Base-by-base conservation (phyloP, 192 early-diverging fungal genomes). In the Backusella australiensis region DNA sequence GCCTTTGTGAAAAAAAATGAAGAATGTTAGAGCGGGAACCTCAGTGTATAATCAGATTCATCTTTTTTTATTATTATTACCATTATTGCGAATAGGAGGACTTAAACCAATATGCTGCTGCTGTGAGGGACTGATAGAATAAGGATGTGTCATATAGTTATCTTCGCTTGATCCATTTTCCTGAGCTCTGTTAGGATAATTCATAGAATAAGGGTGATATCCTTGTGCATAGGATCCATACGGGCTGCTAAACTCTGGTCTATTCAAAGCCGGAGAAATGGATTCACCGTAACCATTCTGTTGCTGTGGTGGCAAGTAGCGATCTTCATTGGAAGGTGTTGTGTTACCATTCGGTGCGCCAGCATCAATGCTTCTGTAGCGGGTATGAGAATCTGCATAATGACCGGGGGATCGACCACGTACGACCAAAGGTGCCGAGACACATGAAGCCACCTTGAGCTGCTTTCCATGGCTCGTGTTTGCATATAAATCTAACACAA, bases 361-460 rank as follows among this genome's bases (percentile, higher is more conserved):
- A 69, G 71, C 41, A 23, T 81, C 80, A 9, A 83, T 81, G 29
- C 35, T 69, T 59, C 69, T 68, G 63, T 78, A 78, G 11, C 73
- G 76, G n/a, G 76, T 71, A 65, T 71, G 68, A 34, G 67, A 75
- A 71, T 94, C 91, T 41, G 88, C 86, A 71, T 97, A 97, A 70
- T 97, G 96, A 15, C 94, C 95, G 2, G 96, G 96, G 34, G 93
- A 92, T 23, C 96, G 88, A 11, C 96, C 96, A 53, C 96, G 90
- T 1, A 98, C 96, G 0, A 97, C 94, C 21, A 98, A 83, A 14
- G 90, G 87, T 41, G 90, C 90, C 7, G 93, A 96, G n/a, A 87
- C 85, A 29, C 85, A 87, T 3, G 85, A 80, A 9, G 94, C 95
- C 4, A 95, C 86, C 23, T 79, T 80, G 21, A 88, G 42, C 4